phyloP scores from a whole-genome alignment of 768 basidiomycete species.

The Sarcodon aspratus region DNA sequence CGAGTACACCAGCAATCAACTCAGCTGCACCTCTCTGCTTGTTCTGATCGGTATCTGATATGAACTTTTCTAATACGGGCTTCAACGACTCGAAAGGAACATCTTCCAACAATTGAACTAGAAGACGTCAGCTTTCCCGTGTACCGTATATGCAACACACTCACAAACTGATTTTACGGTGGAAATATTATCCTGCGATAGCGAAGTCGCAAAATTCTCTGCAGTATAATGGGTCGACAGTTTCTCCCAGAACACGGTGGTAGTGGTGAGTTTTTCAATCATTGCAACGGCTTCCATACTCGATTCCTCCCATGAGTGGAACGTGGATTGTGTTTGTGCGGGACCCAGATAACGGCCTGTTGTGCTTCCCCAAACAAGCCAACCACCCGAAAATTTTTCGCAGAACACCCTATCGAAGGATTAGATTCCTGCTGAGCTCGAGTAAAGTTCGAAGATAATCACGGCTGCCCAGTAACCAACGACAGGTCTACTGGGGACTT shows the following conservation, averaged over 20 bases:
- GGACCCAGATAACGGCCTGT: slow-evolving; percentile 37
- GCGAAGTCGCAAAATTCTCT: slow-evolving; percentile 58
- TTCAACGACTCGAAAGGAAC: slow-evolving; percentile 52
- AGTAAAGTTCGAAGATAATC: slow-evolving; percentile 7
- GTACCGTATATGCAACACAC: slow-evolving; percentile 8
- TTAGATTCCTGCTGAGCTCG: neutral
- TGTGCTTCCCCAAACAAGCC: slow-evolving; percentile 50
- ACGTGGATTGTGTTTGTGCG: slow-evolving; percentile 33
- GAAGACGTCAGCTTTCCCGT: slow-evolving; percentile 4
- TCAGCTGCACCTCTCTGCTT: slow-evolving; percentile 86
- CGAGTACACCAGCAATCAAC: slow-evolving; percentile 62
- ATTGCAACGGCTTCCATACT: slow-evolving; percentile 39
- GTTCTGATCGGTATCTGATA: slow-evolving; percentile 66
- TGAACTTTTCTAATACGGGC: slow-evolving; percentile 50
- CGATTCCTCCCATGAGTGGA: slow-evolving; percentile 46
- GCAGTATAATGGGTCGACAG: slow-evolving; percentile 61
- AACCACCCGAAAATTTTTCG: slow-evolving; percentile 52
- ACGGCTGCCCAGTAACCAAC: slow-evolving; percentile 30
- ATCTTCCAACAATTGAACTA: slow-evolving; percentile 73
- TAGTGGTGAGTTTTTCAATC: slow-evolving; percentile 34
- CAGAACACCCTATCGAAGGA: slow-evolving; percentile 30
- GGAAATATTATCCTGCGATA: slow-evolving; percentile 61
- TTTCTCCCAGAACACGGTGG: slow-evolving; percentile 54
- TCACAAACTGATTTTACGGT: slow-evolving; percentile 68
- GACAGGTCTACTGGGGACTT: slow-evolving; percentile 32